phyloP scores from a whole-genome alignment of 2,329 filamentous ascomycete species.

The Chrysoporthe cubensis region DNA sequence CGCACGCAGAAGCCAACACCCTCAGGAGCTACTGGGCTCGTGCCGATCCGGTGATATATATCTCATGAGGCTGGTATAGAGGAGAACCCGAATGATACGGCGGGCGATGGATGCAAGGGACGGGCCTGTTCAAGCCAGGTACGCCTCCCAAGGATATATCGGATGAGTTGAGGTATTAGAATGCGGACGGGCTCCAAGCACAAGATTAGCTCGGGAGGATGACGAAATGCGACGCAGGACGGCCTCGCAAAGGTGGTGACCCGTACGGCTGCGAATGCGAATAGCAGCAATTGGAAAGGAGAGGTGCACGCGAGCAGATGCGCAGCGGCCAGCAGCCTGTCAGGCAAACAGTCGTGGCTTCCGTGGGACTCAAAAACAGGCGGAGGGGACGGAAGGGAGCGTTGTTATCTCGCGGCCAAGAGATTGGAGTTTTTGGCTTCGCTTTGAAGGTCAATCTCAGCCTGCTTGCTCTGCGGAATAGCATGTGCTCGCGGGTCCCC shows the following conservation, averaged over 20 bases:
- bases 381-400: background rate
- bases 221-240: background rate
- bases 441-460: constrained; percentile 4
- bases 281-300: background rate
- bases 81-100: background rate
- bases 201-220: constrained; percentile 7
- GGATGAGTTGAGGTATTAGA: background rate
- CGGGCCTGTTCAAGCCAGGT: background rate
- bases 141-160: background rate
- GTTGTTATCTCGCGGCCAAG: constrained; percentile 2
- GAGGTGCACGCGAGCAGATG: background rate
- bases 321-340: background rate
- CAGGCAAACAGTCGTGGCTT: background rate
- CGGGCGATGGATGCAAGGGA: background rate
- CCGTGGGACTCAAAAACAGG: background rate
- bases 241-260: background rate
- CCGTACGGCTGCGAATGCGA: background rate
- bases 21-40: constrained; percentile 13
- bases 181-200: background rate
- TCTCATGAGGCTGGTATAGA: constrained; percentile 12
- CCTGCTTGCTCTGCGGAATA: background rate
- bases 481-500: background rate
- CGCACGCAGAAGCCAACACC: constrained; percentile 2
- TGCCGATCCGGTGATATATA: constrained; percentile 13
- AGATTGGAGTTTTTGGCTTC: constrained; percentile 11